phyloP scores from a whole-genome alignment of 768 basidiomycete genomes.

The Terana coerulea region DNA sequence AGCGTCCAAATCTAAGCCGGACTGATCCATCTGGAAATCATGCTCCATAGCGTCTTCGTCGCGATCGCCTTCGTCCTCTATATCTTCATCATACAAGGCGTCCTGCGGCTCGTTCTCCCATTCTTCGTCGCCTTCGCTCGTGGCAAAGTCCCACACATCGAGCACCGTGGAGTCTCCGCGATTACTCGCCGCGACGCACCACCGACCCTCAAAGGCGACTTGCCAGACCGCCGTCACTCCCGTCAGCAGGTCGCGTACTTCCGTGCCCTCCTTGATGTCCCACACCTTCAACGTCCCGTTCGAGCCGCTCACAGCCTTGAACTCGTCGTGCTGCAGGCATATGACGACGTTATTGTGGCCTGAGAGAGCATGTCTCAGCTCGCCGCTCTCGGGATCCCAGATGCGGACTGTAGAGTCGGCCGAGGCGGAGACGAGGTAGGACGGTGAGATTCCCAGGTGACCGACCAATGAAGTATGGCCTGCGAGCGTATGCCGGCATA shows the following conservation, averaged over 20 bases:
- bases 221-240: slow-evolving; percentile 98
- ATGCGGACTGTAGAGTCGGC: slow-evolving; percentile 94
- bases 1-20: slow-evolving; percentile 21
- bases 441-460: slow-evolving; percentile 83
- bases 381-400: slow-evolving; percentile 88
- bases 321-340: slow-evolving; percentile 98
- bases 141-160: slow-evolving; percentile 89
- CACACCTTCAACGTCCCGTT: slow-evolving; percentile 98
- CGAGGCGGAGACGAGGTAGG: slow-evolving; percentile 90
- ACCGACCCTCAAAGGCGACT: slow-evolving; percentile 90
- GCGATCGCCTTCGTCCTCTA: slow-evolving; percentile 49
- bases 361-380: slow-evolving; percentile 74
- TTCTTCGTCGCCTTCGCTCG: slow-evolving; percentile 57
- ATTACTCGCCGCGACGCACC: slow-evolving; percentile 93
- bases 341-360: slow-evolving; percentile 98
- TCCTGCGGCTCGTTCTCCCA: slow-evolving; percentile 78
- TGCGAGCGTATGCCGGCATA: slow-evolving; percentile 73
- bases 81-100: slow-evolving; percentile 69
- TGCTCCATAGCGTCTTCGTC: slow-evolving; percentile 73
- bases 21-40: slow-evolving; percentile 25
- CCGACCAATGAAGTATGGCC: slow-evolving; percentile 97
- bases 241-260: slow-evolving; percentile 84
- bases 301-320: slow-evolving; percentile 92
- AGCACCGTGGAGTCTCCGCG: slow-evolving; percentile 71
- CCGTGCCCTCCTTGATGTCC: slow-evolving; percentile 85